These are phyloP conservation scores for Remersonia thermophila DNA, from an alignment of 2,329 filamentous ascomycete species.

Conservation along the genomic window DNA sequence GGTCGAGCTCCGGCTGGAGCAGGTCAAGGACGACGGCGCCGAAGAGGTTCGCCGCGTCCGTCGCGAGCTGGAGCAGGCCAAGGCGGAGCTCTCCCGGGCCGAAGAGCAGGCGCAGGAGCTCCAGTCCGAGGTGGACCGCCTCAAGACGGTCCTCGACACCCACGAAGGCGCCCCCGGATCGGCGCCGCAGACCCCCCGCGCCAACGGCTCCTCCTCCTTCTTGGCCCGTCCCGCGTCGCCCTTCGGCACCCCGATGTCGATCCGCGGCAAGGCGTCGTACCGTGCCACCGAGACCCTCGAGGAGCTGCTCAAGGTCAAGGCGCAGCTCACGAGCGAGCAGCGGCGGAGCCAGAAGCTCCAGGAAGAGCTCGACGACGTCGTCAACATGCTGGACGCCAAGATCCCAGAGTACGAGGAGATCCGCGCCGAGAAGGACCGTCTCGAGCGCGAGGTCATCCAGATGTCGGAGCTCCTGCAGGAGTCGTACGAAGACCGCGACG, in stretches of 20 bases:
- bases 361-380: constrained; percentile 71
- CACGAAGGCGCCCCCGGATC: constrained; percentile 32
- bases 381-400: constrained; percentile 72
- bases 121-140: constrained; percentile 40
- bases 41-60: constrained; percentile 44
- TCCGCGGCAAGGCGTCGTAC: constrained; percentile 42
- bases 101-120: constrained; percentile 38
- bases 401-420: constrained; percentile 82
- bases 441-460: constrained; percentile 69
- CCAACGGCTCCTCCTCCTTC: constrained; percentile 42
- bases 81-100: constrained; percentile 32
- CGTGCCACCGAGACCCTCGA: constrained; percentile 52
- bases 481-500: constrained; percentile 67
- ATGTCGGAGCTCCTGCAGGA: constrained; percentile 78
- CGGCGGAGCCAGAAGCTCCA: constrained; percentile 62
- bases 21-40: constrained; percentile 54
- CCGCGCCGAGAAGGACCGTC: constrained; percentile 64
- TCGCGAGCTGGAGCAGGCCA: constrained; percentile 45
- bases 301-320: constrained; percentile 55
- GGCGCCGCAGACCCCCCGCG: constrained; percentile 46
- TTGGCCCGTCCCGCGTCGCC: constrained; percentile 44
- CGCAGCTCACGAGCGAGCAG: constrained; percentile 60
- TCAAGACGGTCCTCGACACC: constrained; percentile 35
- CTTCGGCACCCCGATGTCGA: constrained; percentile 48
- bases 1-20: constrained; percentile 49